A percentile compares a stretch with the other conserved stretches of the same genome.
Conservation (phyloP, 352 stramenopile genomes). For the Elongisporangium undulatum region DNA sequence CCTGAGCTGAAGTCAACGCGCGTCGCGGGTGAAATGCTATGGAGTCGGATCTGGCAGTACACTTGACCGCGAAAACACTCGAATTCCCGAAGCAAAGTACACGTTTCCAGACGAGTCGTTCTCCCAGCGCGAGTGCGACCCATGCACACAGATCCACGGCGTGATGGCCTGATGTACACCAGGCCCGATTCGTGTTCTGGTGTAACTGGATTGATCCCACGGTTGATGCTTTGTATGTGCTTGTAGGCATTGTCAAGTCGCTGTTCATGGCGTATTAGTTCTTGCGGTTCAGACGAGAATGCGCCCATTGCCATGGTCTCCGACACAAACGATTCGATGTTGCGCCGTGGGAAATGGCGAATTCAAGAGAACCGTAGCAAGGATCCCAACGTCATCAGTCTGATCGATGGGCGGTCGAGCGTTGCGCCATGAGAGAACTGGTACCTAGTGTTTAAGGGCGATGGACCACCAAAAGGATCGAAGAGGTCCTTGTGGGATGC, state of each 20-base stretch:
- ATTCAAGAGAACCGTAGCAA: background rate
- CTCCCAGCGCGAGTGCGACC: background rate
- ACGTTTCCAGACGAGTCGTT: background rate
- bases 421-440: background rate
- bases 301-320: background rate
- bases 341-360: background rate
- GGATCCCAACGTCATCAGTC: background rate
- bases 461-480: background rate
- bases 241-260: background rate
- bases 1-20: too few species aligned
- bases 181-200: background rate
- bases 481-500: background rate
- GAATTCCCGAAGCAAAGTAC: background rate
- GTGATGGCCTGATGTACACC: background rate
- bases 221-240: background rate
- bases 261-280: background rate
- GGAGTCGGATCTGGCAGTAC: background rate
- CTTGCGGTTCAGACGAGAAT: background rate
- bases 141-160: background rate
- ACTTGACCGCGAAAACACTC: background rate
- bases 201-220: background rate
- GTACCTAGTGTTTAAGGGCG: background rate
- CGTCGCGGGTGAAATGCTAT: too few species aligned
- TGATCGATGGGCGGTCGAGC: background rate
- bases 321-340: background rate